Base-by-base conservation (phyloP, 495 filamentous ascomycete genomes). In the Penicillium maclennaniae region DNA sequence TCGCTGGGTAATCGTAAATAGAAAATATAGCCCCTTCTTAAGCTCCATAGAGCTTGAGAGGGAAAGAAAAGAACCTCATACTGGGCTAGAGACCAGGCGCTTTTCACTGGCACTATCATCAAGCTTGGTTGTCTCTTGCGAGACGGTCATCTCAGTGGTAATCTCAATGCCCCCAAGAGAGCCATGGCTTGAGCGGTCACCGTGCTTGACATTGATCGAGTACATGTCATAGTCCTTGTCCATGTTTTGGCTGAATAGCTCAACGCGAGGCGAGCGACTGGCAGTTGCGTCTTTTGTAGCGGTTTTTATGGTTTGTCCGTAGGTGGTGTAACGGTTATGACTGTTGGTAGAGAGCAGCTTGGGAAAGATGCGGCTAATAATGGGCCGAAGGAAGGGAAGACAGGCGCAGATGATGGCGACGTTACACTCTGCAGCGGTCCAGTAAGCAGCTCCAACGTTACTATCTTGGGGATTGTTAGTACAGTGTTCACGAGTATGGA, bases 391-490 rank as follows among this genome's bases (percentile, higher is more conserved):
- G 19, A 87, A 91, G 14, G 91, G 91, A 19, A 95, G 83, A 59
- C 88, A 93, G 45, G 86, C 87, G 55, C 87, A 92, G 55, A 90
- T 85, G 58, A 95, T 92, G 23, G 89, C 81, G 12, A 80, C 78
- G 65, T 95, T 90, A 68, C 92, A 88, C 67, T 95, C 91, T 49
- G 95, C 82, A 21, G 86, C 87, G 16, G 87, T 90, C 90, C 89
- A 96, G 59, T 75, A 80, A 0, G 79, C 79, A 6, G 75, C 73
- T 39, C 67, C 73, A 27, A 82, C 75, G 59, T 82, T 83, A 55
- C 76, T 75, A 65, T 62, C 70, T 73, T 51, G 55, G 36, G 16
- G 9, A 45, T 43, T 20, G 37, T 58, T 51, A 54, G 50, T 16
- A 21, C 6, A 78, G 86, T 83, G 54, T 85, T 40, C 23, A 23